Base-by-base conservation (phyloP, 2,329 filamentous ascomycete species). In the Verticillium albo-atrum region DNA sequence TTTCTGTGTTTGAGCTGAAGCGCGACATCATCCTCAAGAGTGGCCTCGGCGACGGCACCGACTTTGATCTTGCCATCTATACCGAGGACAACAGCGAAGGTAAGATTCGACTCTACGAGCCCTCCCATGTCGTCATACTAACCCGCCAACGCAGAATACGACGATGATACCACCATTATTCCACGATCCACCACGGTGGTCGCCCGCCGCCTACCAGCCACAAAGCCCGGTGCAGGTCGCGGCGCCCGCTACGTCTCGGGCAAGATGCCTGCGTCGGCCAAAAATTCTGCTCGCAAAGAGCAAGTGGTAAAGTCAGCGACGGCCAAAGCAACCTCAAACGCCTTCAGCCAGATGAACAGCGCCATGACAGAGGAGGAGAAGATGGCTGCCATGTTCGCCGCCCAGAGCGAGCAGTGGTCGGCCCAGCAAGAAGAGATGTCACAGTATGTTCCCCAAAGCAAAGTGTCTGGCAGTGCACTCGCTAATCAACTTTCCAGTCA, bases 1-100 rank as follows among this genome's bases (percentile, higher is more conserved):
- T 98, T 72, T 97, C 94, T 63, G 95, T 98, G 64, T 99, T 98
- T 78, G 96, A 99, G 74, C 83, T 99, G 72, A 99, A 99, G 80
- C 90, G 94, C 80, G 95, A 98, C 78, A 99, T 99, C 71, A 99
- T 99, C 79, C 88, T 85, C 74, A 91, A 94, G 75, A 96, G 92
- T 75, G 92, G 91, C 62, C 84, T 99, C 66, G 95, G 95, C 67
- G 94, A 98, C 77, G 95, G 95, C 63, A 92, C 91, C 66, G 95
- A 99, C 74, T 97, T 98, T 74, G 94, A 99, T 75, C 85, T 99
- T 58, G 89, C 91, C 65, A 96, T 99, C 67, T 97, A 92, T 76
- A 91, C 92, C 63, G 92, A 97, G 72, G 93, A 98, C 74, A 90
- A 88, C 65, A 91, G 87, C 72, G 92, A 97, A 85, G 91, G 92